phyloP scores from a whole-genome alignment of 2,329 filamentous ascomycete genomes.

The Didymella arachidicola region DNA sequence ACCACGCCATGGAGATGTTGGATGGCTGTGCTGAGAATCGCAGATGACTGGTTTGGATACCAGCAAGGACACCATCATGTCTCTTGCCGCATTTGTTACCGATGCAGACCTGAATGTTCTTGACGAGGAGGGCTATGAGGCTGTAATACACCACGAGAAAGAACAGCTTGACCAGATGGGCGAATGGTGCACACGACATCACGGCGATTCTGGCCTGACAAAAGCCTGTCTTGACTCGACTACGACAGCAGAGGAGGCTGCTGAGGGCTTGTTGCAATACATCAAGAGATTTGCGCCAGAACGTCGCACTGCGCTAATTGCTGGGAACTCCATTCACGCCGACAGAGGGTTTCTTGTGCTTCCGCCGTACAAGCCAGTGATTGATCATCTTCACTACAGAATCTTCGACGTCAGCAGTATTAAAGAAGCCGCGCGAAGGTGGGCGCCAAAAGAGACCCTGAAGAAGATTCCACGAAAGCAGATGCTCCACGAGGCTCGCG shows the following conservation, averaged over 20 bases:
- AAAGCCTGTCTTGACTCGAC: constrained; percentile 75
- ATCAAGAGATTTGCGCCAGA: constrained; percentile 75
- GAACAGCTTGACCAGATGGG: constrained; percentile 80
- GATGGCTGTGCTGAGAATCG: constrained; percentile 10
- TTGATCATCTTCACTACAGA: constrained; percentile 84
- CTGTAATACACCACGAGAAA: constrained; percentile 76
- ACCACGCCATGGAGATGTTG: background rate
- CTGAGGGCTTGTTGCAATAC: constrained; percentile 77
- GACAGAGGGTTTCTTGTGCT: constrained; percentile 82
- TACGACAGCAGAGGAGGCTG: constrained; percentile 75
- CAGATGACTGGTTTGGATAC: constrained; percentile 92
- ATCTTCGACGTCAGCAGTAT: constrained; percentile 91
- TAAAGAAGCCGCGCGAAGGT: constrained; percentile 87
- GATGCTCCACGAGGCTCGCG: constrained; percentile 79
- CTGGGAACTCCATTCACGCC: constrained; percentile 92
- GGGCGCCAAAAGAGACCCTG: constrained; percentile 71
- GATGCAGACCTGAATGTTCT: constrained; percentile 78
- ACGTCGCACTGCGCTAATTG: constrained; percentile 73
- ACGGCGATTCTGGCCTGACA: constrained; percentile 82
- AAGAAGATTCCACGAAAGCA: constrained; percentile 74
- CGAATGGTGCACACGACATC: constrained; percentile 85
- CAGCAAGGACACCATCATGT: constrained; percentile 82
- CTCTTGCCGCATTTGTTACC: constrained; percentile 92
- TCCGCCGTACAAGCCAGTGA: constrained; percentile 75
- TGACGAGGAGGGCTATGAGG: constrained; percentile 80